These are phyloP conservation scores for Astragalus glycyphyllos DNA, from an alignment of 306 rosid species.

Conservation along the genomic window DNA sequence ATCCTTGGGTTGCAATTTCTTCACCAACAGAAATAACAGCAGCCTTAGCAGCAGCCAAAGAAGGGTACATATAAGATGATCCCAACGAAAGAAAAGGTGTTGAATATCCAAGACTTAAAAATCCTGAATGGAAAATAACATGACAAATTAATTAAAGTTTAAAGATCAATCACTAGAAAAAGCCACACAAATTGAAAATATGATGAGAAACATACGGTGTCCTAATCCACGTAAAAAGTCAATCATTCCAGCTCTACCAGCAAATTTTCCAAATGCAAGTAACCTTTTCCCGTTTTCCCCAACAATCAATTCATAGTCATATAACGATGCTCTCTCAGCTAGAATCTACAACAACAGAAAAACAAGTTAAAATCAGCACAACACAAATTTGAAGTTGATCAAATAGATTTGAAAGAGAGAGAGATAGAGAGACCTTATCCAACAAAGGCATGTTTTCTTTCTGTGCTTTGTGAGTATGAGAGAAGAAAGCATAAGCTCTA, in stretches of 20 bases:
- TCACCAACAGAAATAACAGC: conserved; percentile 95
- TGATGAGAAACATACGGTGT: conserved; percentile 60
- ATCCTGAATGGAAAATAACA: conserved; percentile 60
- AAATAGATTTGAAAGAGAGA: too few relatives aligned
- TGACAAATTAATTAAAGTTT: conserved; percentile 30
- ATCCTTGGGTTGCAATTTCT: conserved; percentile 83
- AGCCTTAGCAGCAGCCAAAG: conserved; percentile 94
- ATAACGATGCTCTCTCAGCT: conserved; percentile 73
- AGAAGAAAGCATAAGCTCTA: conserved; percentile 91
- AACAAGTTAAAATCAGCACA: conserved; percentile 21
- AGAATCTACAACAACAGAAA: conserved; percentile 57
- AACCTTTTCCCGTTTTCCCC: conserved; percentile 78
- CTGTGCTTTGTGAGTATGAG: conserved; percentile 96
- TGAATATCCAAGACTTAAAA: conserved; percentile 90
- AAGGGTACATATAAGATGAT: conserved; percentile 92
- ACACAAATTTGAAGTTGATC: conserved; percentile 7
- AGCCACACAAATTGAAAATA: conserved; percentile 28
- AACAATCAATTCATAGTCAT: conserved; percentile 90
- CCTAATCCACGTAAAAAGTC: conserved; percentile 87
- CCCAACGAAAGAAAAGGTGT: conserved; percentile 95
- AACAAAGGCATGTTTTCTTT: conserved; percentile 91
- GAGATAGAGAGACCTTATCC: conserved; percentile 58
- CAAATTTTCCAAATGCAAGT: conserved; percentile 90
- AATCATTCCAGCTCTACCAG: conserved; percentile 93
- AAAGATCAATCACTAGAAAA: background rate